Conservation (phyloP, 306 rosid species). For the Abrus precatorius region DNA sequence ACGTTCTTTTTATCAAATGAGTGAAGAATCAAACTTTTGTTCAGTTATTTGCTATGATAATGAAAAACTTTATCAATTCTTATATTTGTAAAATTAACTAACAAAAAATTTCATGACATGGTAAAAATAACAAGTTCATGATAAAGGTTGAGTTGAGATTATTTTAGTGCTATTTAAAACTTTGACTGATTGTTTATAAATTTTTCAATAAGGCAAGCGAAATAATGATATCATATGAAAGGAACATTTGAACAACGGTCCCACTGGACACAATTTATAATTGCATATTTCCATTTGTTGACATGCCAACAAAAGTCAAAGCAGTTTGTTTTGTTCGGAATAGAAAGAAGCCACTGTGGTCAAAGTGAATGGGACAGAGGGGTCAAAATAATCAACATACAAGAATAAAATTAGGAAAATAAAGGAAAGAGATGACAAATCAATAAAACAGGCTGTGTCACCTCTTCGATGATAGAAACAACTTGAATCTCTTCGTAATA, state of each 20-base stretch:
- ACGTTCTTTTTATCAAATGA: no score
- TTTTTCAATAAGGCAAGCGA: neutral
- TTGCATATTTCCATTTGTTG: constrained; percentile 36
- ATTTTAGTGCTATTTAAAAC: no score
- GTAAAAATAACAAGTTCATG: no score
- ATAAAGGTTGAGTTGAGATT: no score
- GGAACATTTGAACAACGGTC: constrained; percentile 35
- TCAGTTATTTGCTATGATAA: no score
- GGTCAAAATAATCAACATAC: neutral
- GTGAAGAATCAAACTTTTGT: no score
- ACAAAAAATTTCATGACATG: no score
- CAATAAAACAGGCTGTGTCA: constrained; percentile 7
- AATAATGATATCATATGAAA: neutral
- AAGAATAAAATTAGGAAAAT: neutral
- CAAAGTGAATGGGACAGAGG: constrained; percentile 18
- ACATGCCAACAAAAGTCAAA: constrained; percentile 38
- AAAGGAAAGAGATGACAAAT: neutral
- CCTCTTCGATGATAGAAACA: constrained; percentile 12
- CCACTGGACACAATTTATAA: constrained; percentile 7
- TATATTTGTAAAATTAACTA: no score
- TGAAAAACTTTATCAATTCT: no score
- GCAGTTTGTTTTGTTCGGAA: constrained; percentile 21
- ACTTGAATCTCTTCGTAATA: neutral
- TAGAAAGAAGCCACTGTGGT: constrained; percentile 7
- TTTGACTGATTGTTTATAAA: neutral